Evolutionary conservation across 441 rosid genomes (phyloP).

Genomic region (Adansonia rubrostipa): DNA sequence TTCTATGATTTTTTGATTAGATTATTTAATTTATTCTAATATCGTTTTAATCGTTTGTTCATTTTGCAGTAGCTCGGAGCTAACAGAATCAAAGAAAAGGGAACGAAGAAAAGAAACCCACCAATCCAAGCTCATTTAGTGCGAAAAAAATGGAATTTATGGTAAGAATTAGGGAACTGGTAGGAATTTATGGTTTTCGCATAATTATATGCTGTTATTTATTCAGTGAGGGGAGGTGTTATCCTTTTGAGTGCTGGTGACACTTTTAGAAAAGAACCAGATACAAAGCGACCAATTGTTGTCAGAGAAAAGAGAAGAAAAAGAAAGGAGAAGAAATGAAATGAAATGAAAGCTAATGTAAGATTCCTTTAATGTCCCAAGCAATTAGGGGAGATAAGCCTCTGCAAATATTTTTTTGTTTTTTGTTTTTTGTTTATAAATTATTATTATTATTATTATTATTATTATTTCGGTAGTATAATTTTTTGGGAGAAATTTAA

Average conservation of each 20-base stretch:
- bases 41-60: too few species aligned
- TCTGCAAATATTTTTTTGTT: too few species aligned
- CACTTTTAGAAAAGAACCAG: conserved; percentile 5
- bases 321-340: background rate
- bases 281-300: background rate
- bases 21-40: too few species aligned
- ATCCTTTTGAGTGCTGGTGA: background rate
- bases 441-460: too few species aligned
- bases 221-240: background rate
- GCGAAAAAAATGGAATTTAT: background rate
- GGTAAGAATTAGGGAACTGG: background rate
- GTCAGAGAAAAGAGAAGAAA: background rate
- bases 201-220: background rate
- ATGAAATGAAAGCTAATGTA: background rate
- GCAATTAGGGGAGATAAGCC: background rate
- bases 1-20: too few species aligned
- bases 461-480: too few species aligned
- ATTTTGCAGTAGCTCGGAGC: too few species aligned
- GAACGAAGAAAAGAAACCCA: background rate
- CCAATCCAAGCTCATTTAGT: conserved; percentile 14
- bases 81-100: background rate
- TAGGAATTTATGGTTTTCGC: background rate
- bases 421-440: too few species aligned
- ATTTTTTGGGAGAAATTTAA: too few species aligned
- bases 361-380: conserved; percentile 29